phyloP scores from a whole-genome alignment of 2,329 filamentous ascomycete species.

The Fusarium sulawesiense region DNA sequence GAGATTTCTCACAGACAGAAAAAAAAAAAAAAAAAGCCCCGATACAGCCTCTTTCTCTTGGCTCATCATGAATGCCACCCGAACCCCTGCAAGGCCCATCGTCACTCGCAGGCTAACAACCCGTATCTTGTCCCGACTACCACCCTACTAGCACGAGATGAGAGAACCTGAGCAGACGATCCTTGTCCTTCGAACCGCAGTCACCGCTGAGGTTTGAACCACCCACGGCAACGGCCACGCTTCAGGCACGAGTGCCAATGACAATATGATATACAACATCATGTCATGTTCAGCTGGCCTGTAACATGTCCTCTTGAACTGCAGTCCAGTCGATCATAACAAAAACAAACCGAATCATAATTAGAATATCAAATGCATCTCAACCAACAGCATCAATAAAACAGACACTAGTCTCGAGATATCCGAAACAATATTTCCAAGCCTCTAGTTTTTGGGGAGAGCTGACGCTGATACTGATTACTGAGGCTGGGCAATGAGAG shows the following conservation, averaged over 20 bases:
- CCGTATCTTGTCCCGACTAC: slow-evolving; percentile 38
- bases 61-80: not conserved
- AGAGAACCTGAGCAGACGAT: slow-evolving; percentile 12
- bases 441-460: slow-evolving; percentile 7
- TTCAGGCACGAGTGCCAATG: slow-evolving; percentile 12
- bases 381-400: not conserved
- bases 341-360: not conserved
- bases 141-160: slow-evolving; percentile 32
- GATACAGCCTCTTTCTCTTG: slow-evolving; percentile 10
- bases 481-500: not conserved
- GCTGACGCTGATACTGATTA: slow-evolving; percentile 24
- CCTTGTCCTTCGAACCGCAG: slow-evolving; percentile 26
- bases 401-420: slow-evolving; percentile 11
- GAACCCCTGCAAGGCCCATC: slow-evolving; percentile 22
- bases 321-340: not conserved
- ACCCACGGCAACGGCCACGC: slow-evolving; percentile 11
- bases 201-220: slow-evolving; percentile 26
- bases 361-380: not conserved
- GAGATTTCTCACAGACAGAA: not conserved
- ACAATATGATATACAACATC: slow-evolving; percentile 3
- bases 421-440: slow-evolving; percentile 31
- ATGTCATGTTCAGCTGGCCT: slow-evolving; percentile 35
- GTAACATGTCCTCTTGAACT: slow-evolving; percentile 11
- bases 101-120: slow-evolving; percentile 26
- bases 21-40: not conserved